Evolutionary conservation across 305 asterid species (phyloP), one percentile per base, ranked within the genome.

Genomic region (Solanum hybrid): DNA sequence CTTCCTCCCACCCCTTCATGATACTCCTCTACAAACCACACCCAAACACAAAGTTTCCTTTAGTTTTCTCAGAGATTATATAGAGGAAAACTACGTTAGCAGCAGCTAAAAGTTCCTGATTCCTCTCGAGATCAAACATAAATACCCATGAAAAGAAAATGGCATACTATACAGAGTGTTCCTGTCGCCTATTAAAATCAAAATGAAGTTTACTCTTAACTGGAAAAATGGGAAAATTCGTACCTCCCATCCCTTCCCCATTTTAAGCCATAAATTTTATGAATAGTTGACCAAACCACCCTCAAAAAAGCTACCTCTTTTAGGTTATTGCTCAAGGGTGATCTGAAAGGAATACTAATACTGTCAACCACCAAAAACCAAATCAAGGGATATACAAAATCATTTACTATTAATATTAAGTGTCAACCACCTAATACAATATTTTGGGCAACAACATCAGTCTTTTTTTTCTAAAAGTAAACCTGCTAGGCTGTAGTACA

Each of bases 251-350:
- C 7, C 88, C 41, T 31, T 84, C 76, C 41, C 41, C 27, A 84
- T 45, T 84, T 3, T 20, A 84, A 84, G 76, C 41, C 41, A 51
- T 51, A 22, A 51, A 84, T 51, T 32, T 45, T 51, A 29, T 61
- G 77, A 85, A 31, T 51, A 41, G 33, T 32, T 31, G 45, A 57
- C 45, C 88, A 57, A 45, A 84, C 31, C 32, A 57, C 31, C 75
- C 20, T 85, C 87, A 6, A 17, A 85, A 85, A 33, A 31, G 31
- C 87, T 57, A 45, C 51, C 78, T 32, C 41, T 32, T 85, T 22
- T 57, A 85, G 88, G 45, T 32, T 85, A 20, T 31, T 85, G 88
- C 88, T 85, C 76, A 85, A 85, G 76, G 88, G 76, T 84, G 88
- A 57, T 61, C 45, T 85, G 45, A 85, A 85, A 57, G 10, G 88